Percentiles rank a stretch among this genome's conserved stretches.
These are phyloP conservation scores for Coemansia sp. DNA, from an alignment of 192 early-diverging fungal species.

Conservation along the genomic window DNA sequence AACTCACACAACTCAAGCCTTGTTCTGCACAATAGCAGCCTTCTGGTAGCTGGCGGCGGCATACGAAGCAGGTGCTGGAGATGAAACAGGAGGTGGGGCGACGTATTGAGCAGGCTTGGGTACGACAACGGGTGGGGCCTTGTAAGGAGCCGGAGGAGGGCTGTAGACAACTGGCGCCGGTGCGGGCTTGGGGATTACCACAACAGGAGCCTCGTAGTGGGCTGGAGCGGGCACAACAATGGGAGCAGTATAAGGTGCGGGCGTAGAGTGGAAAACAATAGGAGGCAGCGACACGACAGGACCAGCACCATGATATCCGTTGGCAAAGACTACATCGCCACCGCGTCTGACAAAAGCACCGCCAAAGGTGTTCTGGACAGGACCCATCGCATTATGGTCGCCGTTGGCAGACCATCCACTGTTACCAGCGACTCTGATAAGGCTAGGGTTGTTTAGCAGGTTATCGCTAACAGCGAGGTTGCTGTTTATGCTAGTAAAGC, in stretches of 20 bases:
- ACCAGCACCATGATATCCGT: constrained; percentile 6
- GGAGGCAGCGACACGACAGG: constrained; percentile 9
- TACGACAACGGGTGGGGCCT: not conserved
- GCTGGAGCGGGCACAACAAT: constrained; percentile 20
- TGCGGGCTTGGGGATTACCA: constrained; percentile 4
- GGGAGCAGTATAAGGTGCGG: constrained; percentile 10
- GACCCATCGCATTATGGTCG: constrained; percentile 20
- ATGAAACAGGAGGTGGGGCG: constrained; percentile 2
- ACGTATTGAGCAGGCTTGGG: constrained; percentile 7
- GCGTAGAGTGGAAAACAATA: constrained; percentile 19
- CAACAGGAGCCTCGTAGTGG: constrained; percentile 15
- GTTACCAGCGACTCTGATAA: constrained; percentile 22
- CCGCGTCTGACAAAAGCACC: constrained; percentile 15
- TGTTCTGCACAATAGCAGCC: constrained; percentile 25
- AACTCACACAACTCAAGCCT: not conserved
- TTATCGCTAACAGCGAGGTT: constrained; percentile 29
- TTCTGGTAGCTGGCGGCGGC: constrained; percentile 5
- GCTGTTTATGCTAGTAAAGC: constrained; percentile 27
- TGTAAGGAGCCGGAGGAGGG: constrained; percentile 23
- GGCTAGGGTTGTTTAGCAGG: constrained; percentile 28
- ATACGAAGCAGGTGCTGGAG: constrained; percentile 11
- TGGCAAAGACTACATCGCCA: constrained; percentile 18
- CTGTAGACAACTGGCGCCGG: constrained; percentile 1
- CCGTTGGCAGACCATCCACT: constrained; percentile 42
- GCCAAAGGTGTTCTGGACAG: constrained; percentile 29